Evolutionary conservation across 352 stramenopile species (phyloP), one percentile per base, ranked within the genome.

Genomic region (Phytopythium delawarense): DNA sequence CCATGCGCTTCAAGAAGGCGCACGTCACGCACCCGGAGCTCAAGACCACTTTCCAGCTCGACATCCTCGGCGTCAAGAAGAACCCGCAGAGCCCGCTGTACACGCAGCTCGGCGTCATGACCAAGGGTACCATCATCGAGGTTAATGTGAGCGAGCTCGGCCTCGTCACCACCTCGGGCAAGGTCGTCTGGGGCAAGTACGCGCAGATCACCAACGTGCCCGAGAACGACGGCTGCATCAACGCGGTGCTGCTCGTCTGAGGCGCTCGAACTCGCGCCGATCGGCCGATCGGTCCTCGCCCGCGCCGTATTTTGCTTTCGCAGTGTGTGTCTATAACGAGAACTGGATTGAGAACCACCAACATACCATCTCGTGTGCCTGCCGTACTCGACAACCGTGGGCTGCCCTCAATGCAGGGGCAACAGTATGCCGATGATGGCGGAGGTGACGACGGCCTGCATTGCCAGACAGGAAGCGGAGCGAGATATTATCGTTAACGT

Each of bases 161-260:
- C 35, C 80, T 99, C 28, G 98, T 99, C 1, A 99, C 98, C 35
- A 99, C 97, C 54, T 98, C 91, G 25, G 98, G 98, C 67, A 99
- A 99, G 72, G 98, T 99, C 56, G 97, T 99, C n/a, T 99, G 97
- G 97, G 98, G 97, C 59, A 99, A 99, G 70, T 99, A 99, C 79
- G 97, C 97, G 25, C 98, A 99, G 87, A 96, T 99, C 52, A 99
- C 98, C 44, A 99, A 99, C 84, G 98, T 99, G 72, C 98, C 98
- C 7, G 98, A 99, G 81, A 92, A 99, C 63, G 98, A 99, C 78
- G 98, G 98, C 56, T 99, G 97, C 81, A 99, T 99, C 66, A 99
- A 99, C 79, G 97, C 96, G 34, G 96, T 99, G 52, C 84, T 99
- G 52, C 84, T 99, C 61, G 97, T 99, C 42, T 99, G 99, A 74